Percentiles rank a stretch among this genome's conserved stretches.
Evolutionary conservation across 331 rosid genomes (phyloP).

Genomic region (Arachis monticola): DNA sequence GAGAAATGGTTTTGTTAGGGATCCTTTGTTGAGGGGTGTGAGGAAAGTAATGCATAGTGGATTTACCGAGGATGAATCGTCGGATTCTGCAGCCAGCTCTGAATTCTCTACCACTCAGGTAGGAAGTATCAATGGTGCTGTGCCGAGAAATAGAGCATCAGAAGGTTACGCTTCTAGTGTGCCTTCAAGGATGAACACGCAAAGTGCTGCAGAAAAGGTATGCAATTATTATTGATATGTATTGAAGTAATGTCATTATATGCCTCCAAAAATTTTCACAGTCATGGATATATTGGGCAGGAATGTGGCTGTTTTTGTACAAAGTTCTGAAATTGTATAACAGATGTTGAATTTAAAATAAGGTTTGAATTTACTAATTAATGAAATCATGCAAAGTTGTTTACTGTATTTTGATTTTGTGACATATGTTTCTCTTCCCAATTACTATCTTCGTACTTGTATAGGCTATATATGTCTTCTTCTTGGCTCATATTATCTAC

Average conservation of each 20-base stretch:
- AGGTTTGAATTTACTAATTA: neutral
- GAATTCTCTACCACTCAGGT: conserved; percentile 89
- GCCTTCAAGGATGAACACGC: conserved; percentile 64
- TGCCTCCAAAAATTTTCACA: neutral
- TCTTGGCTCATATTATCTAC: conserved; percentile 11
- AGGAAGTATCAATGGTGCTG: conserved; percentile 74
- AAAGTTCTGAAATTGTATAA: neutral
- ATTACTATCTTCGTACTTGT: neutral
- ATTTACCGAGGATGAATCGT: conserved; percentile 80
- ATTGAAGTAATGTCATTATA: neutral
- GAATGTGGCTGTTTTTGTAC: neutral
- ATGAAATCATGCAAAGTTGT: conserved; percentile 5
- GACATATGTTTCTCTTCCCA: neutral
- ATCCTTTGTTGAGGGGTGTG: conserved; percentile 41
- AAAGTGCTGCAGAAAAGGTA: conserved; percentile 65
- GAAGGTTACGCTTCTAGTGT: conserved; percentile 81
- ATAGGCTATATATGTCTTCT: neutral
- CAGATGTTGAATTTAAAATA: neutral
- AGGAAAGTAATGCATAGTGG: conserved; percentile 60
- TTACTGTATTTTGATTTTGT: neutral
- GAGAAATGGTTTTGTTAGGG: conserved; percentile 46
- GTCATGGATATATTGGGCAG: neutral
- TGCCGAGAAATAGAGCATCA: conserved; percentile 59
- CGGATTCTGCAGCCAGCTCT: conserved; percentile 91
- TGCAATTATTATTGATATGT: conserved; percentile 28